A percentile compares a stretch with the other conserved stretches of the same genome.
These are phyloP conservation scores for Prunus mume DNA, from an alignment of 306 rosid species.

Conservation along the genomic window DNA sequence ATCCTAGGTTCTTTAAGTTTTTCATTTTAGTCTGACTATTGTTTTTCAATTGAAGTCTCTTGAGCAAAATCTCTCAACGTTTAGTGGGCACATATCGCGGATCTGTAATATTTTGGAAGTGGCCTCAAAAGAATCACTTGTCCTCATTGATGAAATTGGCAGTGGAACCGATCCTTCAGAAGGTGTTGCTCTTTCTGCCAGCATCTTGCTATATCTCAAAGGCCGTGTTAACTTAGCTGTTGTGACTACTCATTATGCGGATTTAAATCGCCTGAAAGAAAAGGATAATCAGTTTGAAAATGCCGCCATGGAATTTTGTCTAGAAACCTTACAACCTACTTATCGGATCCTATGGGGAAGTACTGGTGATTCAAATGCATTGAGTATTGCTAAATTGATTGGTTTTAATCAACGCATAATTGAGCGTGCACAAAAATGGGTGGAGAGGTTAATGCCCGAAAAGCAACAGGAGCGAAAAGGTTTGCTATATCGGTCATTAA, in stretches of 20 bases:
- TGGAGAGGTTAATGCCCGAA: conserved; percentile 73
- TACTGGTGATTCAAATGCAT: conserved; percentile 86
- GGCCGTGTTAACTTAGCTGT: conserved; percentile 67
- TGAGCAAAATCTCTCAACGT: conserved; percentile 95
- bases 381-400: conserved; percentile 71
- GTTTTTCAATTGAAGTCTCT: conserved; percentile 68
- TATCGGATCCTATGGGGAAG: conserved; percentile 88
- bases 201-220: conserved; percentile 83
- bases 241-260: conserved; percentile 93
- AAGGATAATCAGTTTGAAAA: conserved; percentile 65
- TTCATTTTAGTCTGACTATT: conserved; percentile 47
- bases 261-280: conserved; percentile 76
- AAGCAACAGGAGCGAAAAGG: conserved; percentile 83
- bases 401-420: conserved; percentile 73
- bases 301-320: conserved; percentile 92
- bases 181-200: conserved; percentile 94
- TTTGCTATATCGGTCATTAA: conserved; percentile 61
- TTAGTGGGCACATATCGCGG: conserved; percentile 88
- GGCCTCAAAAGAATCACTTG: conserved; percentile 71
- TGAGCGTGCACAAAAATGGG: conserved; percentile 62
- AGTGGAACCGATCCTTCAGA: conserved; percentile 98
- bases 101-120: conserved; percentile 69
- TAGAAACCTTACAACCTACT: conserved; percentile 73
- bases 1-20: conserved; percentile 32
- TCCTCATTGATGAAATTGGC: conserved; percentile 94